Base-by-base conservation (phyloP, 2,329 filamentous ascomycete species). In the Uncinocarpus reesii region DNA sequence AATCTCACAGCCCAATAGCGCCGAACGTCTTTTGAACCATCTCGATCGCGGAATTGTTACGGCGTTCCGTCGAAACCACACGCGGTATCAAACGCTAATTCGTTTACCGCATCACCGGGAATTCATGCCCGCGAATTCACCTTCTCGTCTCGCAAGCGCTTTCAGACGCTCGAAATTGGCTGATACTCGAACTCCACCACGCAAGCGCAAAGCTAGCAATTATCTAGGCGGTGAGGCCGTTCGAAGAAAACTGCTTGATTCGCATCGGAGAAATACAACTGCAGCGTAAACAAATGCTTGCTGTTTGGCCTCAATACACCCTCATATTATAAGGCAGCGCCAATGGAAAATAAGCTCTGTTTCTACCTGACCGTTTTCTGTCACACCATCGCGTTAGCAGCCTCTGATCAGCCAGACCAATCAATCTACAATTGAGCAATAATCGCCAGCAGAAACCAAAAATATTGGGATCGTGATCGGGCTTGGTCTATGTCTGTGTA, bases 11-110 rank as follows among this genome's bases (percentile, higher is more conserved):
- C 50, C 51, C 41, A 59, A 41, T 43, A 54, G 53, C 48, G 65
- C 67, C 2, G 69, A 78, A 52, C 72, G 74, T 21, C 73, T 83
- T 47, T 67, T 84, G n/a, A 74, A 75, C 47, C 81, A 83, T 55
- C 78, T 88, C 32, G 80, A 83, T 58, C 77, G 79, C 55, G 77
- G 81, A 49, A 78, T 83, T 11, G 84, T 92, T 29, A 84, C 84
- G 31, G 83, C 85, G 1, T 93, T 92, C 72, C 84, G 84, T 48
- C 72, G 70, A 35, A 76, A 77, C 53, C 71, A 76, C 57, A 69
- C 68, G 59, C 63, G 69, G 53, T 68, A 77, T 60, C 65, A 74
- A 57, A 61, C 72, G 51, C 58, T 71, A 59, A 66, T 72, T 57
- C 67, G 71, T 55, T 62, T 64, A 71, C 71, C 68, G 21, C 65